Conservation (phyloP, 2,329 filamentous ascomycete species). For the Talaromyces sp. region DNA sequence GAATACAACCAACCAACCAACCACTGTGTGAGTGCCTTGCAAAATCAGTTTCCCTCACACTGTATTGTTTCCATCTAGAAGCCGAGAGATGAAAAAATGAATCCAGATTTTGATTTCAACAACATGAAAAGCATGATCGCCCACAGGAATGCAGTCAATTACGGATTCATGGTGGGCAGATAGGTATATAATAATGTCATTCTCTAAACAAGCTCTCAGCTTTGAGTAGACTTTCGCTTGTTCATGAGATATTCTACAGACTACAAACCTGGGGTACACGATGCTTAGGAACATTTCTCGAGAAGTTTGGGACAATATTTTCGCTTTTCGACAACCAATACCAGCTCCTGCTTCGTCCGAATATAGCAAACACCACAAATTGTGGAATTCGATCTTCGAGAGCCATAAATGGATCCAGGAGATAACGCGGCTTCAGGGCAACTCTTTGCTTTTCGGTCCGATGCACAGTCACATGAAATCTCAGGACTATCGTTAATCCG, state of each 20-base stretch:
- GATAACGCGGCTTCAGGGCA: neutral
- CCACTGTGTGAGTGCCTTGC: too few species aligned
- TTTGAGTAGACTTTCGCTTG: neutral
- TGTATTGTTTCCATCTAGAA: too few species aligned
- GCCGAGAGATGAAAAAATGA: too few species aligned
- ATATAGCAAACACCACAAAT: neutral
- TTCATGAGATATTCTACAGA: neutral
- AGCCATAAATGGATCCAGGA: neutral
- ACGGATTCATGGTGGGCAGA: too few species aligned
- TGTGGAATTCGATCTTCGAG: constrained; percentile 3
- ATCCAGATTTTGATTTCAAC: too few species aligned
- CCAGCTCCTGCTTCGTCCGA: neutral
- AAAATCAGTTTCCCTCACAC: too few species aligned
- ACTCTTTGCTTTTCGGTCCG: neutral
- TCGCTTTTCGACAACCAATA: neutral
- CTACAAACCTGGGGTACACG: neutral
- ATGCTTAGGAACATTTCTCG: neutral
- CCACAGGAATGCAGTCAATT: too few species aligned
- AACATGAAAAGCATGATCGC: too few species aligned
- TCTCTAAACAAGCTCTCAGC: neutral
- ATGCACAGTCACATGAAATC: neutral
- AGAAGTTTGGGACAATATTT: neutral
- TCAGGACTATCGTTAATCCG: too few species aligned
- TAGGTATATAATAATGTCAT: neutral
- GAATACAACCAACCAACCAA: too few species aligned